These are phyloP conservation scores for Delitschia confertaspora DNA, from an alignment of 495 filamentous ascomycete genomes.

Conservation along the genomic window DNA sequence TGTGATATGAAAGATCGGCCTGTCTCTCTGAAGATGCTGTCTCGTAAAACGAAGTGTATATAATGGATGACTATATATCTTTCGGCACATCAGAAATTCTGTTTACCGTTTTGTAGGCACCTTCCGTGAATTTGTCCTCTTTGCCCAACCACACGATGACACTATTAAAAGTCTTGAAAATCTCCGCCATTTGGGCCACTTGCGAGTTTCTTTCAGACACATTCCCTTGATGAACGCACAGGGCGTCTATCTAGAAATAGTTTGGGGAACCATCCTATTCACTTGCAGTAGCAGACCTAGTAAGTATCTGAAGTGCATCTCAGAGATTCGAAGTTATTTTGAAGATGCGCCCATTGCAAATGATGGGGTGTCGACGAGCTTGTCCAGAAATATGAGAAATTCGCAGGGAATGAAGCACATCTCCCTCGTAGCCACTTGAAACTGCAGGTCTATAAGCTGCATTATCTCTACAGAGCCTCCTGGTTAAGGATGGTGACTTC, in stretches of 20 bases:
- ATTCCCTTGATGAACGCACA: slow-evolving; percentile 24
- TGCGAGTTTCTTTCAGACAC: slow-evolving; percentile 16
- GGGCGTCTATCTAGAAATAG: slow-evolving; percentile 24
- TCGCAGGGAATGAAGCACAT: not conserved
- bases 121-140: slow-evolving; percentile 17
- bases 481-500: not conserved
- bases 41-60: slow-evolving; percentile 21
- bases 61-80: slow-evolving; percentile 7
- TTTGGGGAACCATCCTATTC: not conserved
- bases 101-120: slow-evolving; percentile 10
- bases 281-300: not conserved
- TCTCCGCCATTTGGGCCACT: slow-evolving; percentile 22
- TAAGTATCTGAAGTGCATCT: slow-evolving; percentile 20
- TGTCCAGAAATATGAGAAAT: not conserved
- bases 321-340: slow-evolving; percentile 15
- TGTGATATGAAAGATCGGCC: slow-evolving; percentile 13
- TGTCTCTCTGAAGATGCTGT: not conserved
- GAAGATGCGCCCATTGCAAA: slow-evolving; percentile 17
- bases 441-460: too few relatives aligned
- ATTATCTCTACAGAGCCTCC: slow-evolving; percentile 1
- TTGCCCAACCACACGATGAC: slow-evolving; percentile 26
- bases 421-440: not conserved
- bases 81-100: slow-evolving; percentile 9
- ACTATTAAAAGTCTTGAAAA: slow-evolving; percentile 15
- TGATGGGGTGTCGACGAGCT: slow-evolving; percentile 11